Base-by-base conservation (phyloP, 768 basidiomycete species). In the Pilatotrama ljubarskyi region DNA sequence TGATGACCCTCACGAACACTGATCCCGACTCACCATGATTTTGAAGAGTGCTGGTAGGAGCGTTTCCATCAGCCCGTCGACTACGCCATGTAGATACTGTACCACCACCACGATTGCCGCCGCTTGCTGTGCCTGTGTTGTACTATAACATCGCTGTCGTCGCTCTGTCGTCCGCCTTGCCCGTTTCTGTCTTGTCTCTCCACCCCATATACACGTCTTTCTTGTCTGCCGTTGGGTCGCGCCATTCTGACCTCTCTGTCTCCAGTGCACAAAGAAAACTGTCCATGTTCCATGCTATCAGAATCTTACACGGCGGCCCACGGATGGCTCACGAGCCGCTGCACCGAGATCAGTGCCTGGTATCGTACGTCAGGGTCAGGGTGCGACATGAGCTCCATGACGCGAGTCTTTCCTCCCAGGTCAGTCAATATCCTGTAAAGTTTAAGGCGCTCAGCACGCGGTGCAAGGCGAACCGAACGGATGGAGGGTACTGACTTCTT, bases 301-400 rank as follows among this genome's bases (percentile, higher is more conserved):
- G 22, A 20, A 38, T 48, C 25, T 68, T 66, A 87, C 38, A 78
- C 82, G 20, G 81, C 75, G 43, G 84, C 73, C 92, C 92, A 95
- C 9, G 92, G 87, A 66, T 95, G 93, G 71, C 93, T 94, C 68
- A 97, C 90, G 32, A 97, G 85, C 55, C 88, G 84, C 71, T 98
- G 95, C 9, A 95, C 95, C 5, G 92, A 88, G 37, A 98, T 77
- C 37, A 98, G 78, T 2, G 95, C 94, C 58, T 89, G 88, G 79
- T 98, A 99, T 65, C 93, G 85, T 55, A 98, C 94, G 67, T 98
- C 91, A 20, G 90, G 78, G 71, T 94, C 86, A 32, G 82, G 76
- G 72, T 98, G 93, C 0, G 88, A 85, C 93, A 98, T 95, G 51
- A 99, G 81, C 69, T 94, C 90, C 91, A 93, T 93, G 4, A 90